A percentile compares a stretch with the other conserved stretches of the same genome.
Evolutionary conservation across 2,329 filamentous ascomycete genomes (phyloP).

Genomic region (Aspergillus quadricinctus): DNA sequence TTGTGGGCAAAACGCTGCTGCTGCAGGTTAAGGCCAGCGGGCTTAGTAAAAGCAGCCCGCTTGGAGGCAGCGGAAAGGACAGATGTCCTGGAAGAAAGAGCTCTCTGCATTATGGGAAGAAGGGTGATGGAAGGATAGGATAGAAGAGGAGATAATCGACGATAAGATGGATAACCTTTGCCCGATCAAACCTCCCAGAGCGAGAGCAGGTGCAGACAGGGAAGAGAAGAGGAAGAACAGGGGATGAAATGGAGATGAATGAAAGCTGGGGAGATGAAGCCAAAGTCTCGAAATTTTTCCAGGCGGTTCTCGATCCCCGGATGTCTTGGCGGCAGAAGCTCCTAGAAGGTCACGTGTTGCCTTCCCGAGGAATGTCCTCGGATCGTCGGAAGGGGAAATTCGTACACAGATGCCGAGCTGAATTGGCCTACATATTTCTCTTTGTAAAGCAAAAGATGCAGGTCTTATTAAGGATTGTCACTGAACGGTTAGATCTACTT

Average conservation of each 20-base stretch:
- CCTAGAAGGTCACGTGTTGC: conserved; percentile 40
- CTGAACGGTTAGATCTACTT: not conserved
- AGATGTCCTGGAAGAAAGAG: conserved; percentile 79
- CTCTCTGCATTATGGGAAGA: conserved; percentile 79
- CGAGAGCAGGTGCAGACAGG: conserved; percentile 25
- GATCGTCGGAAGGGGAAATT: conserved; percentile 17
- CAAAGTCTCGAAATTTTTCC: conserved; percentile 41
- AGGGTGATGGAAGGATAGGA: conserved; percentile 21
- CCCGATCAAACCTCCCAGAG: conserved; percentile 33
- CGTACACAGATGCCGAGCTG: not conserved
- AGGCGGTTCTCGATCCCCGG: conserved; percentile 37
- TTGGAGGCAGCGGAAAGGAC: conserved; percentile 62
- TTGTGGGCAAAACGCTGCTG: conserved; percentile 97
- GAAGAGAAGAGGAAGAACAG: conserved; percentile 27
- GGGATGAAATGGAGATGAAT: conserved; percentile 24
- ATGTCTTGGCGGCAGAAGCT: conserved; percentile 42
- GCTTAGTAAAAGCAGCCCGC: conserved; percentile 57
- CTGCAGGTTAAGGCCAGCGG: conserved; percentile 66
- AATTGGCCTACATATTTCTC: too few relatives aligned
- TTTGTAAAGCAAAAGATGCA: too few relatives aligned
- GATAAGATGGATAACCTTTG: conserved; percentile 19
- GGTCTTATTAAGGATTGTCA: not conserved
- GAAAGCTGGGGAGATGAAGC: conserved; percentile 34
- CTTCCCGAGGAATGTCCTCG: conserved; percentile 25
- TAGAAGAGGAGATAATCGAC: conserved; percentile 20